Evolutionary conservation across 176 grass and related monocot genomes (phyloP).

Genomic region (Oryza meyeriana): DNA sequence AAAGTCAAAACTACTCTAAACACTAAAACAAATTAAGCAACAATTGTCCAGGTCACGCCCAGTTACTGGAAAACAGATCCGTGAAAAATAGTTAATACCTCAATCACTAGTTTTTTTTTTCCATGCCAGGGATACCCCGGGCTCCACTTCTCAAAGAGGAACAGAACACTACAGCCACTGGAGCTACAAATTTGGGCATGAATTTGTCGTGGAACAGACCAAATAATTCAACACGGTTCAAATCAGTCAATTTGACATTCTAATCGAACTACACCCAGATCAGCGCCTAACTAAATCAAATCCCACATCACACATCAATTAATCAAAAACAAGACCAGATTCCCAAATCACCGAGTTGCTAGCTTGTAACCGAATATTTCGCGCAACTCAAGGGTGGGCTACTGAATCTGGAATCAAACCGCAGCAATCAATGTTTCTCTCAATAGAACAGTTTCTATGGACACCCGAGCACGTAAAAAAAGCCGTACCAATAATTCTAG

Average conservation of each 20-base stretch:
- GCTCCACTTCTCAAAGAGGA: neutral
- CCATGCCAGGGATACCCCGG: neutral
- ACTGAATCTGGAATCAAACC: slow-evolving; percentile 12
- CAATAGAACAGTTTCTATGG: slow-evolving; percentile 22
- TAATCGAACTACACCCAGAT: neutral
- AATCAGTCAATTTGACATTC: neutral
- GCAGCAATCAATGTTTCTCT: neutral
- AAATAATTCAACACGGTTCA: neutral
- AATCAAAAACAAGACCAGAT: neutral
- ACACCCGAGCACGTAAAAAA: neutral
- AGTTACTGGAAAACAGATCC: neutral
- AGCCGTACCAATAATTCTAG: neutral
- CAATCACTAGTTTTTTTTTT: neutral
- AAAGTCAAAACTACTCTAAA: neutral
- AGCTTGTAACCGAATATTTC: neutral
- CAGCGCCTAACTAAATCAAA: slow-evolving; percentile 6
- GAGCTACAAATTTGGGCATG: neutral
- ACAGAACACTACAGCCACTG: neutral
- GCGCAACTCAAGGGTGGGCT: neutral
- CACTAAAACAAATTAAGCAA: neutral
- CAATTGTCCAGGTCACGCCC: neutral
- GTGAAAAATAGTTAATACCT: neutral
- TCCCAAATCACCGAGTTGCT: neutral
- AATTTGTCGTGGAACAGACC: neutral
- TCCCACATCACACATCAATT: slow-evolving; percentile 5